Conservation (phyloP, 257 asterid species). For the Marsdenia floribunda region DNA sequence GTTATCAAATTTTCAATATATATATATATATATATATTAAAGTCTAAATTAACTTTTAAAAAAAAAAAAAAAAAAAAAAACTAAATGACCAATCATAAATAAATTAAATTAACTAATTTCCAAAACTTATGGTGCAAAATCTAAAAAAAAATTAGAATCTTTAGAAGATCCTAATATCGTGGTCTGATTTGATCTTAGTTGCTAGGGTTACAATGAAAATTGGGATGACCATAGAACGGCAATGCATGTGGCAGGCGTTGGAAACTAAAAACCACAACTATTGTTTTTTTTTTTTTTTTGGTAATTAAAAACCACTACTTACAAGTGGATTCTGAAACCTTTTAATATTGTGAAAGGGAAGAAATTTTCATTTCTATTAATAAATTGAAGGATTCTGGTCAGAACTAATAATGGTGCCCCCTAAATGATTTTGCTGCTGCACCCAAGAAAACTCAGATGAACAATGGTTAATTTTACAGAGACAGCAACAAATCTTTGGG, state of each 20-base stretch:
- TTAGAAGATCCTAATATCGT: no score
- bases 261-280: background rate
- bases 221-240: background rate
- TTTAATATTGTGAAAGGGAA: background rate
- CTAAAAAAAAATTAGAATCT: no score
- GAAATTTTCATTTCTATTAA: constrained; percentile 22
- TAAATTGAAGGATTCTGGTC: constrained; percentile 23
- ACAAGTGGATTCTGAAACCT: background rate
- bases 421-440: constrained; percentile 34
- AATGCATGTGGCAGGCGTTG: background rate
- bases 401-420: constrained; percentile 37
- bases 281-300: no score
- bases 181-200: no score
- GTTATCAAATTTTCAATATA: no score
- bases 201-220: no score
- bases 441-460: constrained; percentile 27
- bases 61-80: no score
- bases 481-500: constrained; percentile 24
- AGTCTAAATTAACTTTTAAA: no score
- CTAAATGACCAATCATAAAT: no score
- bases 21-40: no score
- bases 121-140: no score
- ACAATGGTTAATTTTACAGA: constrained; percentile 40
- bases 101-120: no score
- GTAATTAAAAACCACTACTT: background rate